These are phyloP conservation scores for Ceratocystis albifundus DNA, from an alignment of 2,329 filamentous ascomycete species.

Conservation along the genomic window DNA sequence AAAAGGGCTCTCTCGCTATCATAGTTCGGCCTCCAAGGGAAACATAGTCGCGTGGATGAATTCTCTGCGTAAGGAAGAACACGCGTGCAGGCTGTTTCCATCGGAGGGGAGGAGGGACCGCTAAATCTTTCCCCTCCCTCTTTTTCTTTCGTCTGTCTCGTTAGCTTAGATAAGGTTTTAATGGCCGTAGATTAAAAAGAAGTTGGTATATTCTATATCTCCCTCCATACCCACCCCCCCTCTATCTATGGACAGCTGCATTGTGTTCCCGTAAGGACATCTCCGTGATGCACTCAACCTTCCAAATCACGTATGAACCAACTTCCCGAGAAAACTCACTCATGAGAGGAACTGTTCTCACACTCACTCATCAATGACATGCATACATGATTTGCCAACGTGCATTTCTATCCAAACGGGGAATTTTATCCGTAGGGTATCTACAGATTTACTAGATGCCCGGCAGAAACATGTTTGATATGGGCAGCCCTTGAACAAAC, in stretches of 20 bases:
- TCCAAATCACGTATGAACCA: not conserved
- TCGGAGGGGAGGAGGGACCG: too few relatives aligned
- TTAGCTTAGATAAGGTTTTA: not conserved
- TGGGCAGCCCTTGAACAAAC: not conserved
- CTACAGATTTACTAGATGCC: not conserved
- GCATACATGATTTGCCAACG: not conserved
- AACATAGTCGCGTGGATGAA: not conserved
- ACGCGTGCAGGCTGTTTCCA: not conserved
- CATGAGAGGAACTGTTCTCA: not conserved
- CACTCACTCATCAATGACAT: not conserved
- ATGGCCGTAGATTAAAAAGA: not conserved
- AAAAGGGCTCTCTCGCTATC: not conserved
- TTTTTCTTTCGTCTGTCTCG: not conserved
- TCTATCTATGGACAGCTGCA: not conserved
- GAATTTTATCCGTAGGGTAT: not conserved
- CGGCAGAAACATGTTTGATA: not conserved
- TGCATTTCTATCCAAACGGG: not conserved
- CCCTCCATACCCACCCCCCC: not conserved
- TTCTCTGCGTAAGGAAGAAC: not conserved
- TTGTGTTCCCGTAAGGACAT: not conserved
- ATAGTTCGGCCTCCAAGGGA: not conserved
- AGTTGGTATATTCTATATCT: not conserved
- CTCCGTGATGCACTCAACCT: not conserved
- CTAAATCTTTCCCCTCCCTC: not conserved
- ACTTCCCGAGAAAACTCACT: not conserved